Percentiles rank a stretch among this genome's conserved stretches.
phyloP scores from a whole-genome alignment of 2,329 filamentous ascomycete species.

The Scolecobasidium constrictum region DNA sequence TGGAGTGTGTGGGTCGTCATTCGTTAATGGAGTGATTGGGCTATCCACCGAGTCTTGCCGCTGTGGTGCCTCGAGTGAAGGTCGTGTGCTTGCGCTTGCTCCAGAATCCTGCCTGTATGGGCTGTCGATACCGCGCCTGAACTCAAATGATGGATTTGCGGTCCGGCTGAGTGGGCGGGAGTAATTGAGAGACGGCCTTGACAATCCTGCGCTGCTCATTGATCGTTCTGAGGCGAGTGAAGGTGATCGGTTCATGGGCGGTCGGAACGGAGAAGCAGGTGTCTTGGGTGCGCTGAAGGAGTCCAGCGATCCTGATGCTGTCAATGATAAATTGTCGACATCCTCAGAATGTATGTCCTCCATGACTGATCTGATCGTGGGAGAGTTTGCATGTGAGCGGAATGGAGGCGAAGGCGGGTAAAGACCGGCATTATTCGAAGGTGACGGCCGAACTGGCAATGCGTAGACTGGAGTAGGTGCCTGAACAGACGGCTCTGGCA shows the following conservation, averaged over 20 bases:
- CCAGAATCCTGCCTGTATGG: conserved; percentile 28
- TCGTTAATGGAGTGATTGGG: conserved; percentile 51
- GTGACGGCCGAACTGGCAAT: conserved; percentile 2
- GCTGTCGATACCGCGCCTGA: conserved; percentile 21
- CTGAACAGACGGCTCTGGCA: conserved; percentile 14
- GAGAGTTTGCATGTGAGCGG: conserved; percentile 29
- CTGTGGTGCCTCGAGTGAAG: conserved; percentile 41
- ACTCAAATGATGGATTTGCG: conserved; percentile 42
- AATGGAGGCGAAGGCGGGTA: conserved; percentile 12
- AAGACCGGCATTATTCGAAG: conserved; percentile 15
- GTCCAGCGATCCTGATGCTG: conserved; percentile 42
- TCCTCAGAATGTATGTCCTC: conserved; percentile 46
- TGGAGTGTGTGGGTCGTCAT: conserved; percentile 58
- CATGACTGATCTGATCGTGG: conserved; percentile 34
- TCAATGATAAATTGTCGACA: conserved; percentile 53
- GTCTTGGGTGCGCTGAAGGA: conserved; percentile 62
- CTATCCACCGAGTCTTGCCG: conserved; percentile 57
- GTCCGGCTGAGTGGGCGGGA: conserved; percentile 77
- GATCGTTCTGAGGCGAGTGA: conserved; percentile 79
- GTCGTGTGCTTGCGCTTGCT: conserved; percentile 19
- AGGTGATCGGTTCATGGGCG: conserved; percentile 61
- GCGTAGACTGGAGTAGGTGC: not conserved
- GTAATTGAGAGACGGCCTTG: conserved; percentile 80
- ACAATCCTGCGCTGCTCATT: conserved; percentile 42
- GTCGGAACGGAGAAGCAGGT: conserved; percentile 58